Evolutionary conservation across 2,329 filamentous ascomycete genomes (phyloP).

Genomic region (Sporothrix brasiliensis): DNA sequence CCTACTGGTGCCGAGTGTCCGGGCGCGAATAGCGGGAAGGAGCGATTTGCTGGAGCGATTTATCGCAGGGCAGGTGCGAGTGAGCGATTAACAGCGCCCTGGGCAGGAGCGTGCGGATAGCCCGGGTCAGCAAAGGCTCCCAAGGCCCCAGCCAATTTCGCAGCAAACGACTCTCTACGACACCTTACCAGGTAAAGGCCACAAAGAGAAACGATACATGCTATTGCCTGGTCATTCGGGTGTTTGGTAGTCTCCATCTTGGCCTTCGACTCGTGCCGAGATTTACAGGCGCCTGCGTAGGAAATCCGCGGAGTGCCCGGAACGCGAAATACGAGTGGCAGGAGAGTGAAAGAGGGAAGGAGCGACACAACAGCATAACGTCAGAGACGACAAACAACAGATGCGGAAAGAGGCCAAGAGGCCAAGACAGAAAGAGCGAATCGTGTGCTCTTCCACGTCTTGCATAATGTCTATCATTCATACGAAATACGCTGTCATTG

Average conservation of each 20-base stretch:
- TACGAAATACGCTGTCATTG: too few relatives aligned
- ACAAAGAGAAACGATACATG: neutral
- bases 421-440: constrained; percentile 1
- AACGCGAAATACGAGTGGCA: constrained; percentile 12
- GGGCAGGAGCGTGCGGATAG: constrained; percentile 18
- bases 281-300: neutral
- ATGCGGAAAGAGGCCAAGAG: neutral
- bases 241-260: neutral
- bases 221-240: neutral
- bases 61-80: neutral
- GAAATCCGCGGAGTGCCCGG: constrained; percentile 13
- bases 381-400: neutral
- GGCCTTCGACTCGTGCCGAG: neutral
- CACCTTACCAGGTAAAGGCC: neutral
- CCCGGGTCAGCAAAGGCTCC: constrained; percentile 13
- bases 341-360: constrained; percentile 16
- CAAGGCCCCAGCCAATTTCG: constrained; percentile 20
- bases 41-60: constrained; percentile 11
- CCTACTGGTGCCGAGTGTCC: constrained; percentile 19
- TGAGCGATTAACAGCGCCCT: constrained; percentile 22
- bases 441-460: neutral
- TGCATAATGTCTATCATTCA: neutral
- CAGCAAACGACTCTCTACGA: neutral
- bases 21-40: constrained; percentile 1
- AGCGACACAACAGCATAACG: neutral